These are phyloP conservation scores for Chaetomiaceae sp. DNA, from an alignment of 2,329 filamentous ascomycete species.

Conservation along the genomic window DNA sequence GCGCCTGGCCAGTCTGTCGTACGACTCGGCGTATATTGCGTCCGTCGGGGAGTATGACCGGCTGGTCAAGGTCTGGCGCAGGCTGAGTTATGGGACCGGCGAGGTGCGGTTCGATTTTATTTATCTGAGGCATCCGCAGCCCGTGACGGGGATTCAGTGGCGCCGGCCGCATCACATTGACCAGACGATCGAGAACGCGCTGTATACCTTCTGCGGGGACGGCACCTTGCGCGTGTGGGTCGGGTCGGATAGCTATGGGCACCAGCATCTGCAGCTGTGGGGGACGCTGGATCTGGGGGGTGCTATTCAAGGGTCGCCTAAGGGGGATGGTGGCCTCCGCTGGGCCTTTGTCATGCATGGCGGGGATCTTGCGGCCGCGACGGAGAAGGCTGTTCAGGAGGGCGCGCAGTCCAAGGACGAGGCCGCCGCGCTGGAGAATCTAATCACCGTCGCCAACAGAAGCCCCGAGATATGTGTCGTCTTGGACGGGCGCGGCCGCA, in stretches of 20 bases:
- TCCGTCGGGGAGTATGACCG: conserved; percentile 74
- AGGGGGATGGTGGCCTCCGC: conserved; percentile 36
- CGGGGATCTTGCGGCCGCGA: conserved; percentile 70
- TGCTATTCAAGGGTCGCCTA: conserved; percentile 51
- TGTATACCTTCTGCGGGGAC: conserved; percentile 86
- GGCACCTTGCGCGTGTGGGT: conserved; percentile 79
- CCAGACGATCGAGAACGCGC: conserved; percentile 75
- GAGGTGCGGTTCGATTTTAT: conserved; percentile 85
- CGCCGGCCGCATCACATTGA: conserved; percentile 70
- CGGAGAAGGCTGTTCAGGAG: conserved; percentile 67
- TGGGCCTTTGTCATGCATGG: conserved; percentile 82
- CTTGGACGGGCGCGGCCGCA: conserved; percentile 74
- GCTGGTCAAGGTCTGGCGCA: conserved; percentile 88
- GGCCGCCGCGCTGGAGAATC: conserved; percentile 70
- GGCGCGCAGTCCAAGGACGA: conserved; percentile 51
- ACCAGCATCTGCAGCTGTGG: conserved; percentile 74
- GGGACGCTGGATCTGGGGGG: conserved; percentile 70
- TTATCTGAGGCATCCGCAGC: conserved; percentile 78
- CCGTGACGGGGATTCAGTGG: conserved; percentile 85
- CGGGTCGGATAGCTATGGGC: conserved; percentile 63
- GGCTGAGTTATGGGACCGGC: conserved; percentile 75
- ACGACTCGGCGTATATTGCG: conserved; percentile 82
- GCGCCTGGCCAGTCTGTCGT: conserved; percentile 73
- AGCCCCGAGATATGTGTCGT: conserved; percentile 84
- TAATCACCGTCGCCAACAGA: conserved; percentile 80